Percentiles rank a stretch among this genome's conserved stretches.
These are phyloP conservation scores for Acer yangbiense DNA, from an alignment of 345 rosid species.

Conservation along the genomic window DNA sequence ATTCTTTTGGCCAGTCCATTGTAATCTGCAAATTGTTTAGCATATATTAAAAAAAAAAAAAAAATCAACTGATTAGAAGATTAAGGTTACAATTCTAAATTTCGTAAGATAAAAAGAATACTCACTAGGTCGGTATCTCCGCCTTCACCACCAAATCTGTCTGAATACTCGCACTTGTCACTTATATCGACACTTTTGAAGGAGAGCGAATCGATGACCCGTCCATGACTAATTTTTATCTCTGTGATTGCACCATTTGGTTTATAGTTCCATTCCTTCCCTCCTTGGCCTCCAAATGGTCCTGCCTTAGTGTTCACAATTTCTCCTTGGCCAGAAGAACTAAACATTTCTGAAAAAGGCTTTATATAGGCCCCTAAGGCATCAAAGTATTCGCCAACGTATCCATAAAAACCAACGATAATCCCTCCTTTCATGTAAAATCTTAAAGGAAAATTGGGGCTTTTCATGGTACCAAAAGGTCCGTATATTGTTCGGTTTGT, in stretches of 20 bases:
- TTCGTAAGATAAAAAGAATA: background rate
- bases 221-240: background rate
- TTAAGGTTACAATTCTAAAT: no score
- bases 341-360: background rate
- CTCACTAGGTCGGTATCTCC: background rate
- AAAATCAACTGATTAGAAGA: background rate
- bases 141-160: background rate
- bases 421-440: background rate
- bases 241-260: conserved; percentile 1
- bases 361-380: background rate
- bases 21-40: background rate
- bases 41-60: no score
- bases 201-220: background rate
- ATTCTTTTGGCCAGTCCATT: background rate
- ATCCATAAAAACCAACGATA: background rate
- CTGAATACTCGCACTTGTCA: background rate
- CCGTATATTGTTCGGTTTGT: background rate
- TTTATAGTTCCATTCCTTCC: background rate
- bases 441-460: background rate
- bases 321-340: background rate
- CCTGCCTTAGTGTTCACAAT: background rate
- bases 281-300: background rate
- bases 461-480: background rate
- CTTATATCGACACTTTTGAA: background rate
- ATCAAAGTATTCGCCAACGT: background rate